Conservation (phyloP, 1,284 basidiomycete species). For the Naganishia cerealis region DNA sequence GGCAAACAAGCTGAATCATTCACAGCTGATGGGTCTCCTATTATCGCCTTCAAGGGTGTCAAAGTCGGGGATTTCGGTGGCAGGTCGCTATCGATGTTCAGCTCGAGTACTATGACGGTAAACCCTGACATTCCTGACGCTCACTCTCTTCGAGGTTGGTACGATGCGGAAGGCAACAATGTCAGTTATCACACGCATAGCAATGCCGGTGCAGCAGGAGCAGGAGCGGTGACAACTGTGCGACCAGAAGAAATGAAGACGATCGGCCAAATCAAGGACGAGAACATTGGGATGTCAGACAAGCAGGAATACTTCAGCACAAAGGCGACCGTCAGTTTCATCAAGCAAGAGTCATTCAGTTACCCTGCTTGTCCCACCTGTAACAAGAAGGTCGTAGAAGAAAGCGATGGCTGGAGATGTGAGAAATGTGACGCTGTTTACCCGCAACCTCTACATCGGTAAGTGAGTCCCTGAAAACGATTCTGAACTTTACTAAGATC, state of each 20-base stretch:
- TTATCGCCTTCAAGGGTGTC: constrained; percentile 91
- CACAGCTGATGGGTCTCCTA: constrained; percentile 60
- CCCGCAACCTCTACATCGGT: constrained; percentile 78
- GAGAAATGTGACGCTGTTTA: constrained; percentile 86
- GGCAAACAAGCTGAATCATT: constrained; percentile 91
- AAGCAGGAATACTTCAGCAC: constrained; percentile 79
- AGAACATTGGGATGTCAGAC: constrained; percentile 73
- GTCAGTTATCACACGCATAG: constrained; percentile 71
- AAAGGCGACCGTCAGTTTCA: constrained; percentile 82
- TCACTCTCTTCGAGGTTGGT: constrained; percentile 85
- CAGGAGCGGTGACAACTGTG: constrained; percentile 58
- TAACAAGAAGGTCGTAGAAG: constrained; percentile 85
- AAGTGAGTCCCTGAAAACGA: constrained; percentile 39
- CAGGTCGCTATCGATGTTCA: constrained; percentile 72
- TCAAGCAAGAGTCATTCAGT: constrained; percentile 80
- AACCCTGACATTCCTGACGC: constrained; percentile 88
- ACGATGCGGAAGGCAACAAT: constrained; percentile 66
- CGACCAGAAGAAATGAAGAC: constrained; percentile 71
- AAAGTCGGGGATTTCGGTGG: constrained; percentile 93
- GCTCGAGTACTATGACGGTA: constrained; percentile 69
- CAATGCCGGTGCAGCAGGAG: constrained; percentile 49
- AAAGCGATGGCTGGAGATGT: constrained; percentile 76
- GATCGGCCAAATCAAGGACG: constrained; percentile 78
- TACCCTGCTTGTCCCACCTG: constrained; percentile 92
- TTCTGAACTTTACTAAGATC: constrained; percentile 1